Percentiles rank a stretch among this genome's conserved stretches.
Evolutionary conservation across 1,139 yeast species (phyloP).

Genomic region (Kurtzmaniella quercitrusa): DNA sequence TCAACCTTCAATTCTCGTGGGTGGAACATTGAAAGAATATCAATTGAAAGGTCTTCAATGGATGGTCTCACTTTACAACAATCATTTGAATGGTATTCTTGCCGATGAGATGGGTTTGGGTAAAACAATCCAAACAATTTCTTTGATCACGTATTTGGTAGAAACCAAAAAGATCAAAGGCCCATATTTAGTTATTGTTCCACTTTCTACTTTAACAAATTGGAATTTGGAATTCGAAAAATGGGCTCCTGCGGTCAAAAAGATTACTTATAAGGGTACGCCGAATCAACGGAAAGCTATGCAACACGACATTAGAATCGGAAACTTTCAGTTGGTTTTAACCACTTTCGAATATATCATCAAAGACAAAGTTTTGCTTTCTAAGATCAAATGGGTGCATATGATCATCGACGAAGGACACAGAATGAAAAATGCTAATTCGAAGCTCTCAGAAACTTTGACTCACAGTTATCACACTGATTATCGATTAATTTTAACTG

Average conservation of each 20-base stretch:
- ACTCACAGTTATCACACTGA: slow-evolving; percentile 71
- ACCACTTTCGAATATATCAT: slow-evolving; percentile 80
- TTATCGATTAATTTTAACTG: slow-evolving; percentile 76
- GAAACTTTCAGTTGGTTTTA: slow-evolving; percentile 70
- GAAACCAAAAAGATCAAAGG: slow-evolving; percentile 65
- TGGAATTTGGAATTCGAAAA: slow-evolving; percentile 84
- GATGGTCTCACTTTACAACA: slow-evolving; percentile 95
- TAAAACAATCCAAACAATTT: slow-evolving; percentile 81
- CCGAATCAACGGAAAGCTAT: slow-evolving; percentile 65
- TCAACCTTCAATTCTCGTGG: slow-evolving; percentile 68
- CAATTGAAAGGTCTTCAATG: slow-evolving; percentile 93
- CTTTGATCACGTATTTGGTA: slow-evolving; percentile 67
- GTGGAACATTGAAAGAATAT: slow-evolving; percentile 90
- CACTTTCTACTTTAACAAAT: slow-evolving; percentile 76
- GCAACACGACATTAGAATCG: slow-evolving; percentile 56
- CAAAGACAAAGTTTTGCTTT: slow-evolving; percentile 63
- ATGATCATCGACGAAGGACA: slow-evolving; percentile 92
- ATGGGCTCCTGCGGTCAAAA: slow-evolving; percentile 76
- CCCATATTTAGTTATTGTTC: slow-evolving; percentile 77
- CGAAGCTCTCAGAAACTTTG: slow-evolving; percentile 68
- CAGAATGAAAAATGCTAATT: slow-evolving; percentile 77
- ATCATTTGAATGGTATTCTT: slow-evolving; percentile 88
- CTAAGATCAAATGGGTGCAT: slow-evolving; percentile 74
- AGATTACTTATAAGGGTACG: slow-evolving; percentile 70
- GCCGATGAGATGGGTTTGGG: slow-evolving; percentile 96